These are phyloP conservation scores for Ceratobasidium sp. DNA, from an alignment of 1,284 basidiomycete genomes.

Conservation along the genomic window DNA sequence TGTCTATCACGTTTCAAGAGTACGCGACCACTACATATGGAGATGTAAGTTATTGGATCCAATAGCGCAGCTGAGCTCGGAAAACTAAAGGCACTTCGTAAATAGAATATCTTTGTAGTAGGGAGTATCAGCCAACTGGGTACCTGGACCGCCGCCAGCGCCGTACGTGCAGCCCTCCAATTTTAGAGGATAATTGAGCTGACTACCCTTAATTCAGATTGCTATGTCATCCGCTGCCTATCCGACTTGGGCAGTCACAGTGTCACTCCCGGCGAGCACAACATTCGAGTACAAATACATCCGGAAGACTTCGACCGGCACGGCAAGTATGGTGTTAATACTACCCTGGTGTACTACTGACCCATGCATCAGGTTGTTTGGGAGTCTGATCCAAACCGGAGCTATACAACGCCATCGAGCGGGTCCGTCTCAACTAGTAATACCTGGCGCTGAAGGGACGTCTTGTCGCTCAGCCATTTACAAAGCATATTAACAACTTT, in stretches of 20 bases:
- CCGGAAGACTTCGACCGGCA: conserved; percentile 10
- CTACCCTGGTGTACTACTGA: background rate
- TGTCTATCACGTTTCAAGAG: background rate
- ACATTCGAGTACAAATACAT: conserved; percentile 18
- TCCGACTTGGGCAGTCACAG: conserved; percentile 2
- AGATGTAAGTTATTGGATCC: background rate
- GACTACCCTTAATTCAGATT: background rate
- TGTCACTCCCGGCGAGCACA: background rate
- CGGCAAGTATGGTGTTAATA: background rate
- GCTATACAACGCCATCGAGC: conserved; percentile 5
- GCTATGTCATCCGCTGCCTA: conserved; percentile 19
- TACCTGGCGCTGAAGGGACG: too few species aligned
- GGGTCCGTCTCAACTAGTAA: conserved; percentile 7
- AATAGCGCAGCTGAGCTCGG: too few species aligned
- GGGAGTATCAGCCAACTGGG: conserved; percentile 4
- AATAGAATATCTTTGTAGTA: conserved; percentile 4
- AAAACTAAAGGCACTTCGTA: too few species aligned
- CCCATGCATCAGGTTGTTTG: background rate
- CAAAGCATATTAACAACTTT: too few species aligned
- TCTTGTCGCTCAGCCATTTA: too few species aligned
- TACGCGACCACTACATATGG: background rate
- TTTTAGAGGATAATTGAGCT: background rate
- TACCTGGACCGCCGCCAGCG: background rate
- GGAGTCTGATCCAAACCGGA: conserved; percentile 7
- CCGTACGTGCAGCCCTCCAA: background rate